phyloP scores from a whole-genome alignment of 257 asterid genomes.

The Rehmannia glutinosa region DNA sequence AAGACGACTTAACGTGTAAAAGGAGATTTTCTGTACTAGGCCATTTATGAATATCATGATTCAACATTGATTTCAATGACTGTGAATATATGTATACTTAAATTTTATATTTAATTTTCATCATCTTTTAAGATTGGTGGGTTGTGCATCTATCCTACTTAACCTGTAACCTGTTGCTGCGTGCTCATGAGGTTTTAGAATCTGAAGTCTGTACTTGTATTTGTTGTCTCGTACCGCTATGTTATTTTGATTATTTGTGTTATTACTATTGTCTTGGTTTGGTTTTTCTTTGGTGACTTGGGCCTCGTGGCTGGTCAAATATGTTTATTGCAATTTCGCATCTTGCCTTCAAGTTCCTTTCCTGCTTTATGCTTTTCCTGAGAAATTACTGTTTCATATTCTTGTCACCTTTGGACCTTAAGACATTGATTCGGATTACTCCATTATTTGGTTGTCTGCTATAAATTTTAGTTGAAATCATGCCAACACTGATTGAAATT shows the following conservation, averaged over 20 bases:
- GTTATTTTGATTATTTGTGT: not conserved
- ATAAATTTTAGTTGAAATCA: not conserved
- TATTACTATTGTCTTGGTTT: not conserved
- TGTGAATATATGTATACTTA: not conserved
- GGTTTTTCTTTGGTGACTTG: not conserved
- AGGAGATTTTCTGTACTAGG: not conserved
- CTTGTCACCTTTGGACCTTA: not conserved
- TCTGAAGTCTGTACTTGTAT: not conserved
- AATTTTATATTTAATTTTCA: not conserved
- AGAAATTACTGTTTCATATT: not conserved
- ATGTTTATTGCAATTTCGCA: not conserved
- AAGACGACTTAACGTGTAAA: not conserved
- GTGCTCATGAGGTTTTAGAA: not conserved
- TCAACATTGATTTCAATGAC: not conserved
- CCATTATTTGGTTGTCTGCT: not conserved
- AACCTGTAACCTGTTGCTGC: not conserved
- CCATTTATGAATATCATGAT: not conserved
- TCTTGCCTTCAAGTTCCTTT: not conserved
- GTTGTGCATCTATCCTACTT: not conserved
- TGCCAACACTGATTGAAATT: not conserved
- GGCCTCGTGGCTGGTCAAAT: not conserved
- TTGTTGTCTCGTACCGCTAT: not conserved
- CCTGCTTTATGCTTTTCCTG: not conserved
- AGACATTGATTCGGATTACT: not conserved
- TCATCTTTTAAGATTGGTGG: not conserved